Percentiles rank a stretch among this genome's conserved stretches.
Conservation (phyloP, 495 filamentous ascomycete species). For the Podospora sp. region DNA sequence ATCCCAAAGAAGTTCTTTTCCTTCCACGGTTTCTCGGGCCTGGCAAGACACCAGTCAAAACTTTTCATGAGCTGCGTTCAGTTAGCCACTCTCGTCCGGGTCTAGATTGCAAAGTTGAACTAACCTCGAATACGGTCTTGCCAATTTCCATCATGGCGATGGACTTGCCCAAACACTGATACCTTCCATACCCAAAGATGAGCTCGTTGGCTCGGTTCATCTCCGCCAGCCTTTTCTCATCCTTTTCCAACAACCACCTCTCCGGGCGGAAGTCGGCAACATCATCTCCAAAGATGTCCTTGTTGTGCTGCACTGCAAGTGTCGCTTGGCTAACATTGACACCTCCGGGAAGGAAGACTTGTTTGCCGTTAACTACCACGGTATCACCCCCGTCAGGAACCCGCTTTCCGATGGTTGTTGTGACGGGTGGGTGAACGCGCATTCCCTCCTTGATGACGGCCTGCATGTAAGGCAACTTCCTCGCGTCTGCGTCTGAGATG, state of each 20-base stretch:
- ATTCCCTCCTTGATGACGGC: conserved; percentile 47
- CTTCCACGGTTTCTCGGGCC: too few relatives aligned
- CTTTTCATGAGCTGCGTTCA: not conserved
- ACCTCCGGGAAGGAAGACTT: conserved; percentile 50
- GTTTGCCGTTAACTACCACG: not conserved
- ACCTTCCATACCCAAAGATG: conserved; percentile 38
- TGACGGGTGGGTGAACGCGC: conserved; percentile 40
- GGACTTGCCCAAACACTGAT: conserved; percentile 37
- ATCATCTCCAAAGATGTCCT: conserved; percentile 47
- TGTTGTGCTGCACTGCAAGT: conserved; percentile 30
- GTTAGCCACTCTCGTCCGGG: too few relatives aligned
- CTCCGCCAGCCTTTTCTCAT: conserved; percentile 29
- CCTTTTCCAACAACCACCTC: conserved; percentile 49
- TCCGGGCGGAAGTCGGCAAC: conserved; percentile 50
- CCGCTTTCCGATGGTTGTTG: conserved; percentile 41
- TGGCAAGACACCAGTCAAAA: too few relatives aligned
- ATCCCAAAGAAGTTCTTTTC: too few relatives aligned
- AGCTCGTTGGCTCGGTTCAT: conserved; percentile 40
- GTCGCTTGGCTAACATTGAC: conserved; percentile 46
- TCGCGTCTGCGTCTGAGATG: conserved; percentile 34
- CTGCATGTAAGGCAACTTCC: conserved; percentile 45
- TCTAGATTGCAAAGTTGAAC: not conserved
- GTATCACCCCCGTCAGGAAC: conserved; percentile 10
- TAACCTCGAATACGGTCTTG: conserved; percentile 54
- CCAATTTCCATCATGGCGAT: conserved; percentile 44